phyloP scores from a whole-genome alignment of 1,284 basidiomycete genomes.

The Ceratobasidium sp. region DNA sequence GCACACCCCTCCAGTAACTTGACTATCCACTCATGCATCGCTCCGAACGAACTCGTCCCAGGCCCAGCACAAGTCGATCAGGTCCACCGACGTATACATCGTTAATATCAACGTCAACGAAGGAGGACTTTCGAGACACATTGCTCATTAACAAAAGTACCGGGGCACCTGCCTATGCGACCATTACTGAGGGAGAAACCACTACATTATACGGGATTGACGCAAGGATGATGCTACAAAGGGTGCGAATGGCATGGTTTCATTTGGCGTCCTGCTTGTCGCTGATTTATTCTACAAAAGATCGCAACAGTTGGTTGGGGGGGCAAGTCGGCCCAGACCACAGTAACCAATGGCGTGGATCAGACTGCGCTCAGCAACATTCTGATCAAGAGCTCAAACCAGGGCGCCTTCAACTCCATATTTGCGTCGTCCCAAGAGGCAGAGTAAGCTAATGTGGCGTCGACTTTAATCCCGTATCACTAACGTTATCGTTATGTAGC shows the following conservation, averaged over 20 bases:
- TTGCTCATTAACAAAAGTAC: slow-evolving; percentile 2
- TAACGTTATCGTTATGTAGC: background rate
- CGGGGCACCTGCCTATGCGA: slow-evolving; percentile 18
- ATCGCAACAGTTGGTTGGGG: slow-evolving; percentile 5
- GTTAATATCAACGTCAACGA: slow-evolving; percentile 10
- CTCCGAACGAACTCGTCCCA: background rate
- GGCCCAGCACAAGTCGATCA: background rate
- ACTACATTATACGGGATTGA: slow-evolving; percentile 23
- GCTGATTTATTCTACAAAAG: background rate
- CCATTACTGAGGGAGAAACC: background rate
- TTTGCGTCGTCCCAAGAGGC: background rate
- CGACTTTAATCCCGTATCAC: background rate
- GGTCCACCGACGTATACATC: background rate
- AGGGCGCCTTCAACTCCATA: background rate
- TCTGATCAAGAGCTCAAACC: background rate
- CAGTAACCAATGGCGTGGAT: background rate
- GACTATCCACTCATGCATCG: slow-evolving; percentile 10
- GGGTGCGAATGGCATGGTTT: background rate
- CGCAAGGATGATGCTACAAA: slow-evolving; percentile 6
- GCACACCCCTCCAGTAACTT: background rate
- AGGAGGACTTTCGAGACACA: background rate
- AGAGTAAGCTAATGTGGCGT: slow-evolving; percentile 12
- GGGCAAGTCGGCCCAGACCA: background rate
- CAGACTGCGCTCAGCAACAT: background rate
- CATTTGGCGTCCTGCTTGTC: background rate